phyloP scores from a whole-genome alignment of 2,329 filamentous ascomycete genomes.

The Hawksworthiomyces lignivorus region DNA sequence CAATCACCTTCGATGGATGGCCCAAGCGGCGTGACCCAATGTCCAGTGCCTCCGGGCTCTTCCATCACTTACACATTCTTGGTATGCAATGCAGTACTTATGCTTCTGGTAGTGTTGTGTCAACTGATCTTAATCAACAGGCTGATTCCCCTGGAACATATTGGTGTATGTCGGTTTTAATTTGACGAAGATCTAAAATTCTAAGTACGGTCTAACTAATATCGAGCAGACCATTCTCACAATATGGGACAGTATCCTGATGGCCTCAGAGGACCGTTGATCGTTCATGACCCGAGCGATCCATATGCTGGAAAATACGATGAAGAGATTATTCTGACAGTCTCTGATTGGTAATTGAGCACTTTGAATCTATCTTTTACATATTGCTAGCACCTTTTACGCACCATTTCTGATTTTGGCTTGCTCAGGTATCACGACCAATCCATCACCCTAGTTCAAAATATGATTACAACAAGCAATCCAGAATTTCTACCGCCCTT shows the following conservation, averaged over 20 bases:
- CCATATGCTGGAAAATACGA: conserved; percentile 48
- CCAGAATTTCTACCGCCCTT: conserved; percentile 31
- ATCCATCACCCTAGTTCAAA: conserved; percentile 27
- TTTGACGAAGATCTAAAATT: too few species aligned
- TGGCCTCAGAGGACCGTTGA: conserved; percentile 54
- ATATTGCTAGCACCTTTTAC: too few species aligned
- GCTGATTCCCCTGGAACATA: conserved; percentile 36
- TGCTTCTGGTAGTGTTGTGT: not conserved
- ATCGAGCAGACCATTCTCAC: conserved; percentile 56
- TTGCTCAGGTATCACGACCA: conserved; percentile 33
- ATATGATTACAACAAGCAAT: conserved; percentile 34
- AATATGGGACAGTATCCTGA: conserved; percentile 58
- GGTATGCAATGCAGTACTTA: conserved; percentile 24
- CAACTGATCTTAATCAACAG: conserved; percentile 19
- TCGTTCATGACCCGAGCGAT: conserved; percentile 50
- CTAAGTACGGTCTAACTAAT: too few species aligned
- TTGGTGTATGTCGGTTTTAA: conserved; percentile 39
- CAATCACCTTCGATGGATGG: conserved; percentile 53
- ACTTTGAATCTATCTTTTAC: too few species aligned
- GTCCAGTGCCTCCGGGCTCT: conserved; percentile 42
- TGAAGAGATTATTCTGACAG: conserved; percentile 49
- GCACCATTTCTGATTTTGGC: not conserved
- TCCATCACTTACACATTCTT: conserved; percentile 46
- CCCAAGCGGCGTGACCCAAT: conserved; percentile 45
- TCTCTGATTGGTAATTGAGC: conserved; percentile 32